A percentile compares a stretch with the other conserved stretches of the same genome.
Conservation (phyloP, 495 filamentous ascomycete species). For the Mytilinidion resinicola region DNA sequence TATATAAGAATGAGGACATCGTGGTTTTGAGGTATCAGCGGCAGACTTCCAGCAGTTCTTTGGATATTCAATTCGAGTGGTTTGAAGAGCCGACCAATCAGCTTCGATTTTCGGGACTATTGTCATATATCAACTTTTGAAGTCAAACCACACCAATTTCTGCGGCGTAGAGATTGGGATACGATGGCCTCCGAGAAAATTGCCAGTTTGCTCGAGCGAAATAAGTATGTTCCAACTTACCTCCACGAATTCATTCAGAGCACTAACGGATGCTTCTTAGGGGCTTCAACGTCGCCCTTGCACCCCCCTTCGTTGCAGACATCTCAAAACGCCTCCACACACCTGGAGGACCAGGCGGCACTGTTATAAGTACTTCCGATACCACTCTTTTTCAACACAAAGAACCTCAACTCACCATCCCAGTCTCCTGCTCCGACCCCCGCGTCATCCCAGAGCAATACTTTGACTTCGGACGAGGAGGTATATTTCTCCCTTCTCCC, state of each 20-base stretch:
- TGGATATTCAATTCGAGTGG: no score
- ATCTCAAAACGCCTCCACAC: neutral
- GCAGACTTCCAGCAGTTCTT: no score
- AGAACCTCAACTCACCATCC: no score
- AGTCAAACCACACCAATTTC: no score
- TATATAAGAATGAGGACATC: no score
- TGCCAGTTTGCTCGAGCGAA: neutral
- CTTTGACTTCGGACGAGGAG: conserved; percentile 12
- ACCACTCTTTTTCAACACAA: no score
- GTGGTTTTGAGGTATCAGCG: no score
- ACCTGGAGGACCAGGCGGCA: neutral
- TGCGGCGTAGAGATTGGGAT: no score
- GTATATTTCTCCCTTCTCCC: no score
- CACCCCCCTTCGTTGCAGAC: neutral
- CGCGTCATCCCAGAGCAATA: conserved; percentile 18
- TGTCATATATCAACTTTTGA: no score
- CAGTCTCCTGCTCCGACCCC: conserved; percentile 20
- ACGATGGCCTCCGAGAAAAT: neutral
- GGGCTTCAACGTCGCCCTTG: neutral
- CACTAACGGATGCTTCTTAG: neutral
- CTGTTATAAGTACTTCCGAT: neutral
- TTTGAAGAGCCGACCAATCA: no score
- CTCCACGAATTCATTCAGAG: neutral
- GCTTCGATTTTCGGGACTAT: no score
- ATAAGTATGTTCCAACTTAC: neutral